These are phyloP conservation scores for Dactylellina sp. DNA, from an alignment of 2,329 filamentous ascomycete genomes.

Conservation along the genomic window DNA sequence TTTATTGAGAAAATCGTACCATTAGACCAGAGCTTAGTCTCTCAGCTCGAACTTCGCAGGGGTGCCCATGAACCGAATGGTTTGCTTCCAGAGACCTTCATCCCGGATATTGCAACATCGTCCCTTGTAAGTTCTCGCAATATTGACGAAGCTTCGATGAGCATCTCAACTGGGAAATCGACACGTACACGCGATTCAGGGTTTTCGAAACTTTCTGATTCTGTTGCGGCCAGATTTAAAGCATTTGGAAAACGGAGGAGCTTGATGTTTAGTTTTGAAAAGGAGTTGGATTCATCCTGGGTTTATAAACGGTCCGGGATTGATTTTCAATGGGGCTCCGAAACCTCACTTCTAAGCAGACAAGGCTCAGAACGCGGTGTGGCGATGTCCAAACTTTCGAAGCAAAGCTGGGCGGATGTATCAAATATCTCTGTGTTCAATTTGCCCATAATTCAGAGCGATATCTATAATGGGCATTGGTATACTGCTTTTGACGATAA, in stretches of 20 bases:
- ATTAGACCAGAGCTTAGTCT: background rate
- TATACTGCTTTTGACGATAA: background rate
- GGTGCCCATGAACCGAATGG: background rate
- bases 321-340: background rate
- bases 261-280: conserved; percentile 2
- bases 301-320: conserved; percentile 23
- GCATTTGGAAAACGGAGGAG: background rate
- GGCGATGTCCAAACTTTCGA: conserved; percentile 12
- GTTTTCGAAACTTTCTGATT: background rate
- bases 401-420: conserved; percentile 7
- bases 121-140: background rate
- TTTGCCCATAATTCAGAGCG: conserved; percentile 7
- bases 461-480: conserved; percentile 25
- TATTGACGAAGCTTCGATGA: background rate
- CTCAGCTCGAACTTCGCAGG: conserved; percentile 1
- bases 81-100: no score
- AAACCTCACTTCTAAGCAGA: conserved; percentile 1
- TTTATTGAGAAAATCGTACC: background rate
- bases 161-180: background rate
- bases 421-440: conserved; percentile 31
- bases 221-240: no score
- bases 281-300: conserved; percentile 14
- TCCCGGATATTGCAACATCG: conserved; percentile 5
- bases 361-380: conserved; percentile 10
- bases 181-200: no score